These are phyloP conservation scores for Boletus sp. DNA, from an alignment of 768 basidiomycete species.

Conservation along the genomic window DNA sequence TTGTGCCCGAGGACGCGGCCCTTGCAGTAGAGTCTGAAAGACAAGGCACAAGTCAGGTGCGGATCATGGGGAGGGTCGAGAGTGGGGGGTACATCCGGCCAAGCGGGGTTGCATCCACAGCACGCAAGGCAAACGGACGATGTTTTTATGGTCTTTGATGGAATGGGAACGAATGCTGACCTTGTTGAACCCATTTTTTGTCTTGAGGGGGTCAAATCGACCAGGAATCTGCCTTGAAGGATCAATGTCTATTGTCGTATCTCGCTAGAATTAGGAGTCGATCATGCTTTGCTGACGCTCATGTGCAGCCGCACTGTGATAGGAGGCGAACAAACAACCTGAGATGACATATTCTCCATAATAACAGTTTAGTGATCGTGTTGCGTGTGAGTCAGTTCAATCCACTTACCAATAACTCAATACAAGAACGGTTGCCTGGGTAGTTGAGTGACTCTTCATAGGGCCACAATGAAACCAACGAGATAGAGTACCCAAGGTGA, in stretches of 20 bases:
- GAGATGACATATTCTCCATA: too few relatives aligned
- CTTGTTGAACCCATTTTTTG: slow-evolving; percentile 79
- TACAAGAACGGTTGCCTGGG: too few relatives aligned
- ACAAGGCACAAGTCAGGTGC: background rate
- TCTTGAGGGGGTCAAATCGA: slow-evolving; percentile 47
- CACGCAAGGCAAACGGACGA: background rate
- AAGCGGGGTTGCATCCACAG: slow-evolving; percentile 16
- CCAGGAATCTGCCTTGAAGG: slow-evolving; percentile 41
- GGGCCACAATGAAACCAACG: too few relatives aligned
- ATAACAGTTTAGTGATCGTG: too few relatives aligned
- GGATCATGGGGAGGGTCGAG: too few relatives aligned
- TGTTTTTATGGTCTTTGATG: background rate
- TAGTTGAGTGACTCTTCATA: too few relatives aligned
- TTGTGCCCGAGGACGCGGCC: slow-evolving; percentile 98
- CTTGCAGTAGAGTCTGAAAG: slow-evolving; percentile 85
- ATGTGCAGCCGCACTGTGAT: slow-evolving; percentile 3
- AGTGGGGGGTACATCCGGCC: slow-evolving; percentile 12
- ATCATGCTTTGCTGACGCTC: slow-evolving; percentile 12
- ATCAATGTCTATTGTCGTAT: slow-evolving; percentile 39
- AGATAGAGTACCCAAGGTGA: too few relatives aligned
- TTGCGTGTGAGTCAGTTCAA: too few relatives aligned
- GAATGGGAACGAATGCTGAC: slow-evolving; percentile 43
- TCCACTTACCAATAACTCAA: too few relatives aligned
- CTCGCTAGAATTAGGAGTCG: slow-evolving; percentile 41
- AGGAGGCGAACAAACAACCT: slow-evolving; percentile 17